Conservation (phyloP, 106 monocot genomes). For the Agapanthus africanus region DNA sequence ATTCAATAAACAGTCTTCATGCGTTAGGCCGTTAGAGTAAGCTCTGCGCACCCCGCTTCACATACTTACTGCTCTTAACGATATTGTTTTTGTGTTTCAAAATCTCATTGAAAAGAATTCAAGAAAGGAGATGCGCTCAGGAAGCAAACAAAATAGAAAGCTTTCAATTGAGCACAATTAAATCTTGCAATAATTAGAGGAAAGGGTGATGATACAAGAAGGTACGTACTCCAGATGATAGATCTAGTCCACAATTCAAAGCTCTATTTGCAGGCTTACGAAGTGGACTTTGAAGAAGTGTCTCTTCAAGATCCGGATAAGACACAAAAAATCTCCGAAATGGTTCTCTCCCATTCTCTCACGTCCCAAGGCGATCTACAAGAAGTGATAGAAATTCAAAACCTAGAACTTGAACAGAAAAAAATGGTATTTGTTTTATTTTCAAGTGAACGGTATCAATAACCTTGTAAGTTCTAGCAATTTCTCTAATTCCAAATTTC, state of each 20-base stretch:
- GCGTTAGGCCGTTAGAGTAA: no score
- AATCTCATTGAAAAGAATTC: no score
- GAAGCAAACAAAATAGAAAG: neutral
- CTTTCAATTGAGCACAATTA: no score
- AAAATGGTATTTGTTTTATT: neutral
- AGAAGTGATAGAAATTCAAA: neutral
- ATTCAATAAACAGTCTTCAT: no score
- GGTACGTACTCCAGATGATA: conserved; percentile 51
- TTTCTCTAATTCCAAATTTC: conserved; percentile 88
- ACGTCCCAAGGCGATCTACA: conserved; percentile 82
- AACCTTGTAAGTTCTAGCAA: conserved; percentile 92
- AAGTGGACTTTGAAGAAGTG: conserved; percentile 24
- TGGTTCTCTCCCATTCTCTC: conserved; percentile 68
- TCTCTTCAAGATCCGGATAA: conserved; percentile 76
- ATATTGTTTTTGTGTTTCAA: no score
- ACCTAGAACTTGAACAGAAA: neutral
- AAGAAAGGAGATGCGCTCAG: neutral
- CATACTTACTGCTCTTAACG: no score
- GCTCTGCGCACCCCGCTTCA: no score
- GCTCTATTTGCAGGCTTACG: conserved; percentile 14
- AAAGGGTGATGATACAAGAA: neutral
- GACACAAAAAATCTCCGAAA: conserved; percentile 97
- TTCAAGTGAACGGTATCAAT: conserved; percentile 2
- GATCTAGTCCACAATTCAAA: conserved; percentile 25
- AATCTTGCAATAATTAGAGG: neutral